These are phyloP conservation scores for Candida xyloterini DNA, from an alignment of 805 yeast genomes.

Conservation along the genomic window DNA sequence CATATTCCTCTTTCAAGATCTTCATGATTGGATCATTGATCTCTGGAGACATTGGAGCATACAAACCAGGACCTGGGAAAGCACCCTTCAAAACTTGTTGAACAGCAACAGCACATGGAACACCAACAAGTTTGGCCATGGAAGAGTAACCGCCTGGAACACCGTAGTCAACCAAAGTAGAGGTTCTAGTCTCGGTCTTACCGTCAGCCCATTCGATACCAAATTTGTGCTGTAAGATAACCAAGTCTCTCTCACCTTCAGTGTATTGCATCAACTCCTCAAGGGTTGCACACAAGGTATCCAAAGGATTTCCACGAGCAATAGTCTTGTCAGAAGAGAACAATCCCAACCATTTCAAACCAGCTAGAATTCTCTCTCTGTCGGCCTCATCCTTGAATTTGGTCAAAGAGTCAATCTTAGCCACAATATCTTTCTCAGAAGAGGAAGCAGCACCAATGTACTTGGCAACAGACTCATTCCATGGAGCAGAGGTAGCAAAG, in stretches of 20 bases:
- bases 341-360: conserved; percentile 92
- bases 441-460: conserved; percentile 72
- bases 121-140: conserved; percentile 98
- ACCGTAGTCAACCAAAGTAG: conserved; percentile 94
- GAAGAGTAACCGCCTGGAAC: conserved; percentile 90
- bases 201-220: conserved; percentile 98
- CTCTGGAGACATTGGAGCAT: conserved; percentile 91
- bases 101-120: conserved; percentile 96
- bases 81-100: conserved; percentile 82
- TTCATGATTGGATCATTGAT: conserved; percentile 89
- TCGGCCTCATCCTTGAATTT: conserved; percentile 77
- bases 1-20: conserved; percentile 84
- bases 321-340: conserved; percentile 72
- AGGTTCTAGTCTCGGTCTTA: conserved; percentile 83
- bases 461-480: conserved; percentile 85
- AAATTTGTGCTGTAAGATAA: conserved; percentile 94
- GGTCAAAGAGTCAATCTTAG: conserved; percentile 74
- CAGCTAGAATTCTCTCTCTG: conserved; percentile 81
- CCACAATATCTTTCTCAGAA: conserved; percentile 68
- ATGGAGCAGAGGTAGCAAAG: conserved; percentile 57
- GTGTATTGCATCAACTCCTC: conserved; percentile 96
- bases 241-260: conserved; percentile 93
- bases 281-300: conserved; percentile 93
- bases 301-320: conserved; percentile 93
- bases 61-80: conserved; percentile 72